These are phyloP conservation scores for Bonia amplexicaulis DNA, from an alignment of 176 grass and related monocot genomes.

Conservation along the genomic window DNA sequence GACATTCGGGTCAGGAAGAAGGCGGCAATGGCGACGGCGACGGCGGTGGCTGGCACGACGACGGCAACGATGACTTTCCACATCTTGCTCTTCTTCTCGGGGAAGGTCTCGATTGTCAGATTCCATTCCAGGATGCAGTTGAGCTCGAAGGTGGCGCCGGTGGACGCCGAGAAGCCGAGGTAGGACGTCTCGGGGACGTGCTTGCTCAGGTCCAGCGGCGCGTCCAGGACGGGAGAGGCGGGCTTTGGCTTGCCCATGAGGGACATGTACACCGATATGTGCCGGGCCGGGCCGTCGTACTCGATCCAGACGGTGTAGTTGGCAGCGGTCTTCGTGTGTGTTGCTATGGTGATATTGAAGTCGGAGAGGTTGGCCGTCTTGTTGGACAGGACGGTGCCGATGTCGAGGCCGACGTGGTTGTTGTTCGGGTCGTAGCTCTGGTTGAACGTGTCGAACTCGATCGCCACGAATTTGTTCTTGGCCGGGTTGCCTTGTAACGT, in stretches of 20 bases:
- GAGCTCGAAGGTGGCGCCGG: constrained; percentile 45
- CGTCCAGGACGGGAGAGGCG: background rate
- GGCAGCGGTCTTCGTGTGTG: background rate
- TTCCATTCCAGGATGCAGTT: constrained; percentile 67
- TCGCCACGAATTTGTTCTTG: constrained; percentile 31
- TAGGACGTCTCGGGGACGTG: constrained; percentile 27
- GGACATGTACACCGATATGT: constrained; percentile 36
- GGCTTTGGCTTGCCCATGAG: background rate
- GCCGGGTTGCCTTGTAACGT: background rate
- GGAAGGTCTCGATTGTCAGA: constrained; percentile 40
- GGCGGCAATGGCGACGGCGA: background rate
- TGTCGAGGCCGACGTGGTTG: constrained; percentile 69
- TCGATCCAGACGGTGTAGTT: constrained; percentile 63
- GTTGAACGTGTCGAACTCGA: constrained; percentile 62
- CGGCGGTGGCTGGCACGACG: background rate
- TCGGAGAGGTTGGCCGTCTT: constrained; percentile 15
- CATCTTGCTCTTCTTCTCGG: background rate
- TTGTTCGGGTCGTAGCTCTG: constrained; percentile 35
- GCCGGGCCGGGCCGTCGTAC: constrained; percentile 38
- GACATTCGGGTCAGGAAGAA: background rate
- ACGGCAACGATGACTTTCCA: constrained; percentile 8
- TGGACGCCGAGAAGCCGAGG: constrained; percentile 61
- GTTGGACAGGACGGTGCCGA: constrained; percentile 49
- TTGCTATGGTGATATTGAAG: constrained; percentile 42
- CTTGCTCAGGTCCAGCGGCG: constrained; percentile 45